Base-by-base conservation (phyloP, 2,329 filamentous ascomycete species). In the Akanthomyces uredinophilus region DNA sequence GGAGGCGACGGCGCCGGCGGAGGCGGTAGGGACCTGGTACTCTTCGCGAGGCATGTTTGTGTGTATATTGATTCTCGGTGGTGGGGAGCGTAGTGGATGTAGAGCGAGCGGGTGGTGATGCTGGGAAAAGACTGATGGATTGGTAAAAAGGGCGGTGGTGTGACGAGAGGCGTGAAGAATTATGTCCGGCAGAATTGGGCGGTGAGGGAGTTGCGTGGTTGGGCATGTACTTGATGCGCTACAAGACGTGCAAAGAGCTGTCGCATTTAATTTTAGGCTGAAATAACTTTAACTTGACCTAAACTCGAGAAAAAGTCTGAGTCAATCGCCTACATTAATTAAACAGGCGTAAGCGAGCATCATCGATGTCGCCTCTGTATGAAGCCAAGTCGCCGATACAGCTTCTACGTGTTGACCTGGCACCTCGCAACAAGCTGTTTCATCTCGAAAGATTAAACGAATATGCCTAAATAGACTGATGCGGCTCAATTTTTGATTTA, bases 1-100 rank as follows among this genome's bases (percentile, higher is more conserved):
- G 61, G 76, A 72, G 49, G 70, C 74, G 63, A 73, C 74, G 68
- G 78, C 77, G 69, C 70, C 70, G 61, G 77, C 74, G 37, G 75
- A 72, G 68, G 80, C 78, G 62, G 85, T 83, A 59, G 90, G 89
- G 64, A 91, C 85, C 71, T 90, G 87, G 79, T 93, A 94, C 66
- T 86, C 83, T 83, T 93, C 90, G 78, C 89, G 88, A 63, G 87
- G 87, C 84, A 89, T 79, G 35, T 67, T 52, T 10, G 3, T 63
- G n/a, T 63, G 44, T 46, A 14, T 44, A 18, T 54, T 51, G 41
- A 24, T 27, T 16, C 29, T 11, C 24, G 29, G 57, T 35, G 39
- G n/a, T 55, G 52, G 39, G n/a, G 49, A 24, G 22, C 24, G 18
- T 39, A 37, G 13, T 27, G 52, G 44, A 27, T 29, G 50, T 57